Percentiles rank a stretch among this genome's conserved stretches.
Conservation (phyloP, 2,329 filamentous ascomycete genomes). For the Tolypocladium paradoxum region DNA sequence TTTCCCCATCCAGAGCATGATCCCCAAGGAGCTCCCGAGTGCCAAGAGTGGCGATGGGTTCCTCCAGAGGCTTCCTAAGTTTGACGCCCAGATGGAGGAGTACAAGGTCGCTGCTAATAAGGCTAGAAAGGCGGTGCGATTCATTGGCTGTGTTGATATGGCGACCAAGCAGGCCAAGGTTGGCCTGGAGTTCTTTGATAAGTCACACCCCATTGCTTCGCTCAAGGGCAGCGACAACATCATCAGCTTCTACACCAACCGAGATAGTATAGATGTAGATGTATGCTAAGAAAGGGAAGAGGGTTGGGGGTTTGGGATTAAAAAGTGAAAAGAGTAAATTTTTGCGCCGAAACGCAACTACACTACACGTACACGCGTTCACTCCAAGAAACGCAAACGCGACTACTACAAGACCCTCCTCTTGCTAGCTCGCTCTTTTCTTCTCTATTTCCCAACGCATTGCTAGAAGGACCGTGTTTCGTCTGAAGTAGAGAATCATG, state of each 20-base stretch:
- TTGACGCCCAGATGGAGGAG: conserved; percentile 82
- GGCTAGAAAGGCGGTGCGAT: conserved; percentile 85
- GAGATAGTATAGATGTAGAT: too few relatives aligned
- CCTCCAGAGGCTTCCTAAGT: conserved; percentile 65
- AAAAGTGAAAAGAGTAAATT: too few relatives aligned
- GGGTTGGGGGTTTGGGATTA: too few relatives aligned
- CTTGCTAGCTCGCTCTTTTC: too few relatives aligned
- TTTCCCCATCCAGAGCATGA: conserved; percentile 89
- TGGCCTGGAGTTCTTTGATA: conserved; percentile 80
- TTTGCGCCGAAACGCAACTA: too few relatives aligned
- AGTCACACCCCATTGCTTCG: conserved; percentile 80
- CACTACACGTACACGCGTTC: too few relatives aligned
- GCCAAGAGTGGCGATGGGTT: conserved; percentile 75
- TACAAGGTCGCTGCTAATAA: conserved; percentile 75
- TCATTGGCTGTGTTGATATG: conserved; percentile 87
- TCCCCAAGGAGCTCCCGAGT: conserved; percentile 75
- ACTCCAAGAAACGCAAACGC: too few relatives aligned
- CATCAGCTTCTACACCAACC: conserved; percentile 97
- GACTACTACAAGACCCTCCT: too few relatives aligned
- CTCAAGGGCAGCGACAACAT: conserved; percentile 98
- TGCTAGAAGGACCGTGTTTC: too few relatives aligned
- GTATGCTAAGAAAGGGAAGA: too few relatives aligned
- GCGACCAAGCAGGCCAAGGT: conserved; percentile 75
- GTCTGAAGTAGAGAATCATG: too few relatives aligned
- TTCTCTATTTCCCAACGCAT: too few relatives aligned